Base-by-base conservation (phyloP, 805 yeast genomes). In the Groenewaldozyma tartarivorans region DNA sequence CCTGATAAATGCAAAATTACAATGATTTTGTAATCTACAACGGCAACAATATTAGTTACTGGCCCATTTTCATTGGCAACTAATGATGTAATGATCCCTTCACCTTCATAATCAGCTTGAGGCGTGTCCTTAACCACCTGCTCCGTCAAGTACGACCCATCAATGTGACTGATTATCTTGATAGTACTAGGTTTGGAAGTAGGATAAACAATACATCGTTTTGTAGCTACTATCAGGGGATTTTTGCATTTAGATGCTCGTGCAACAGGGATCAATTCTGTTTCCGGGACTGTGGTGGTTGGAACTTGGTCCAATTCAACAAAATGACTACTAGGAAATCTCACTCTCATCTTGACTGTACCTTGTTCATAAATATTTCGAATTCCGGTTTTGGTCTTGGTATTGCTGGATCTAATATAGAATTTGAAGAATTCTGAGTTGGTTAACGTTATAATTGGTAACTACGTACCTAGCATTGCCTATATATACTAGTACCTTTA, bases 111-210 rank as follows among this genome's bases (percentile, higher is more conserved):
- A 13, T 24, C 29, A 9, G 7, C 29, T 24, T 7, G 11, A 13
- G 29, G 29, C 29, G 7, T 13, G 7, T 24, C 29, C 11, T 35
- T 41, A 11, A 18, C 42, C 15, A 34, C 38, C 36, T 33, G 33
- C 16, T 48, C 37, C 5, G 47, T 40, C 17, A 47, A 33, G 38
- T 47, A 45, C 11, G 40, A 21, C 11, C 49, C 52, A 36, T 48
- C 48, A 17, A 42, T 43, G 27, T 50, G 54, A 13, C 43, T 35
- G 26, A 51, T 48, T n/a, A 49, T 48, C 24, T 53, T 36, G 15
- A 51, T 22, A 19, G 41, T 26, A 7, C 53, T 49, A 11, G 38
- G 41, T 36, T 49, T 49, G 11, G 52, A 42, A 1, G 53, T 40
- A 2, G 53, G 42, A 36, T 49, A 51, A 15, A 43, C 51, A 30